Conservation (phyloP, 768 basidiomycete genomes). For the Pisolithus sp. region DNA sequence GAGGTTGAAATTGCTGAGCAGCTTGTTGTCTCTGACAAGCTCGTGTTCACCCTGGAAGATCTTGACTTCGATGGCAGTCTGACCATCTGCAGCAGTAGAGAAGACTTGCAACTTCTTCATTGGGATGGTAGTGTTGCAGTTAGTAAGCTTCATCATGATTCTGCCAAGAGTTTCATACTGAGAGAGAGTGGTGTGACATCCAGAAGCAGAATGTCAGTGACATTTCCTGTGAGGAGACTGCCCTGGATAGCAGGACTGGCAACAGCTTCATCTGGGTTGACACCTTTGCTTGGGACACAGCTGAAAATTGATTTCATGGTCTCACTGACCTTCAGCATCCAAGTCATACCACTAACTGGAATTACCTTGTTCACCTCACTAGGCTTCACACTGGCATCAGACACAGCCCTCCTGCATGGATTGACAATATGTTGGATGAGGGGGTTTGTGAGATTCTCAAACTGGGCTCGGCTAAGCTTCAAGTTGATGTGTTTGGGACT, state of each 20-base stretch:
- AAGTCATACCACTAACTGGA: slow-evolving; percentile 96
- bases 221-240: slow-evolving; percentile 93
- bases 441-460: slow-evolving; percentile 77
- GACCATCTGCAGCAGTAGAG: slow-evolving; percentile 82
- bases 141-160: slow-evolving; percentile 95
- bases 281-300: slow-evolving; percentile 95
- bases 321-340: slow-evolving; percentile 93
- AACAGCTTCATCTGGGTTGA: slow-evolving; percentile 99
- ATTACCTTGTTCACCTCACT: slow-evolving; percentile 95
- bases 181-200: slow-evolving; percentile 95
- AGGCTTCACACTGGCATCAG: slow-evolving; percentile 87
- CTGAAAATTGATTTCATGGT: slow-evolving; percentile 86
- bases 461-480: slow-evolving; percentile 82
- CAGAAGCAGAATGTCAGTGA: slow-evolving; percentile 90
- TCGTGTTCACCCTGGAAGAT: slow-evolving; percentile 97
- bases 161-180: slow-evolving; percentile 99
- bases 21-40: slow-evolving; percentile 97
- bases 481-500: slow-evolving; percentile 97
- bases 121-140: slow-evolving; percentile 96
- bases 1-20: slow-evolving; percentile 94
- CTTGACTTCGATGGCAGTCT: slow-evolving; percentile 93
- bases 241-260: slow-evolving; percentile 98
- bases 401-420: slow-evolving; percentile 96
- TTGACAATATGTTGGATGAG: slow-evolving; percentile 88
- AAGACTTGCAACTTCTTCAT: slow-evolving; percentile 95